Evolutionary conservation across 129 eudicot species (phyloP), one percentile per base, ranked within the genome.

Genomic region (Lactuca saligna): DNA sequence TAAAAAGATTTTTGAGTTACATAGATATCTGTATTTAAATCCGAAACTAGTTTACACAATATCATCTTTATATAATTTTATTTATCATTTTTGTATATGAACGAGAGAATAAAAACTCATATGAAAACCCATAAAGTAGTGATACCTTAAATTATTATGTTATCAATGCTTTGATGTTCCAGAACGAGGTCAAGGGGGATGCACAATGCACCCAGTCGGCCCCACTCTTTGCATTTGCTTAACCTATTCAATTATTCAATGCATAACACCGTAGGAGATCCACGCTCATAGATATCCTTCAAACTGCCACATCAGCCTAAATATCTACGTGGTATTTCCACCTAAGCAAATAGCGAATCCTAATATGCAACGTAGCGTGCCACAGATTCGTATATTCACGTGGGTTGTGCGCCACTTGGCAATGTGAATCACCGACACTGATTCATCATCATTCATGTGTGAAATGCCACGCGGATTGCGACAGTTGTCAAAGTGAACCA

Each of bases 301-400:
- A 49, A 15, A 17, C 4, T 57, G 69, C 69, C 69, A 75, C 38
- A 3, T 68, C 80, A 75, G 42, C 63, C 8, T 17, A 1, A 5
- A 31, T 12, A 67, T 54, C n/a, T 48, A 37, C 61, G 56, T 67
- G 80, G 46, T 55, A n/a, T 51, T 58, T 60, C 80, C 80, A 75
- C 56, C 3, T 75, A 37, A 38, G 69, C 80, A 67, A 67, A 50
- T 37, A 75, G 3, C 1, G 37, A n/a, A 75, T 75, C 80, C 54
- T 0, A 59, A 58, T 8, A 5, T 6, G 3, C 3, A 3, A 59
- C 10, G 12, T 37, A 10, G 35, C 68, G 16, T 8, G 72, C 69
- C 74, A 75, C 63, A 20, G 51, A 6, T 0, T 15, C 74, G 41
- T 57, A 38, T 58, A 1, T 13, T 60, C 80, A 68, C 69, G 57